These are phyloP conservation scores for Stephanocyclus meneghinianus DNA, from an alignment of 352 stramenopile species.

Conservation along the genomic window DNA sequence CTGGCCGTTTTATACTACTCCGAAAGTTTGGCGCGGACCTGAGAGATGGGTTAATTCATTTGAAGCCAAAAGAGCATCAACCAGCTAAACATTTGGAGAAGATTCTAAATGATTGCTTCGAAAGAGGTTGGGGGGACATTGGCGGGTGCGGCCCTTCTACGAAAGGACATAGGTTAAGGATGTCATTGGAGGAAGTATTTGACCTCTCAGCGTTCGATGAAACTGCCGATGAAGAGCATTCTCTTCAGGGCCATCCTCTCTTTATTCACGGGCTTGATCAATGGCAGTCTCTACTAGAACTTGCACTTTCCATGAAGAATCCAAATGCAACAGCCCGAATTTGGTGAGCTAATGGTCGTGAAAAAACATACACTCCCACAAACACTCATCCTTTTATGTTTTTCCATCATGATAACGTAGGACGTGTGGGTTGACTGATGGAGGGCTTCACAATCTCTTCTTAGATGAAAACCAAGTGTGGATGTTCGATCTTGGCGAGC, in stretches of 20 bases:
- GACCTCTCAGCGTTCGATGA: constrained; percentile 1
- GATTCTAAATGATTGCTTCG: constrained; percentile 23
- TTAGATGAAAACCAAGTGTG: constrained; percentile 57
- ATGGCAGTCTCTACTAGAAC: constrained; percentile 49
- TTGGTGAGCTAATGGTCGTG: constrained; percentile 30
- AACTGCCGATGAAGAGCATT: constrained; percentile 4
- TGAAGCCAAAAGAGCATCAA: constrained; percentile 52
- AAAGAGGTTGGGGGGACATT: background rate
- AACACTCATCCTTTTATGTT: too few species aligned
- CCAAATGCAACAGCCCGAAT: constrained; percentile 60
- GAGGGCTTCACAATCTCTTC: constrained; percentile 78
- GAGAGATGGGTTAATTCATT: constrained; percentile 37
- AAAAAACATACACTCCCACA: too few species aligned
- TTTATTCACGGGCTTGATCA: constrained; percentile 32
- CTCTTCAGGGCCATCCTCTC: constrained; percentile 12
- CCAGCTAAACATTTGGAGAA: constrained; percentile 61
- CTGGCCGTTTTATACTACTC: constrained; percentile 60
- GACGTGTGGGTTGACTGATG: constrained; percentile 74
- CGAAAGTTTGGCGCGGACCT: constrained; percentile 54
- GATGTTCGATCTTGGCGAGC: constrained; percentile 77
- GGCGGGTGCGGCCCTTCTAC: too few species aligned
- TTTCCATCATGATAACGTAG: constrained; percentile 1
- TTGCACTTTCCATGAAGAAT: constrained; percentile 39
- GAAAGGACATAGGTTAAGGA: background rate
- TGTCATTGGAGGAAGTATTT: constrained; percentile 14